Evolutionary conservation across 768 basidiomycete genomes (phyloP).

Genomic region (Crepidotus variabilis): DNA sequence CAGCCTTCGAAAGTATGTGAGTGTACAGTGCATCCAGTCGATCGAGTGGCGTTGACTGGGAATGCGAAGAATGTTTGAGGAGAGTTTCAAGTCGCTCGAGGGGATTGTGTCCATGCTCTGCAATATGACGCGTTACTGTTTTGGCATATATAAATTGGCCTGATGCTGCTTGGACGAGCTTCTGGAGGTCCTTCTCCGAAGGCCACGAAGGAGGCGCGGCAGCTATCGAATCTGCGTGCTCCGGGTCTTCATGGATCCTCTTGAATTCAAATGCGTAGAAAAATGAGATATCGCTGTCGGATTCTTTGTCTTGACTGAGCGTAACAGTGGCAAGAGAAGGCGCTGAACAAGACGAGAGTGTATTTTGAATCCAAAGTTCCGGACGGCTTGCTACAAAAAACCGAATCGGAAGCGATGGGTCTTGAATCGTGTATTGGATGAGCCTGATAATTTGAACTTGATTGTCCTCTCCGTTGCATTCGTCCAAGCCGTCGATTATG

Average conservation of each 20-base stretch:
- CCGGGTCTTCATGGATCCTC: not conserved
- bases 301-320: not conserved
- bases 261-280: not conserved
- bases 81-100: not conserved
- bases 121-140: not conserved
- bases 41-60: not conserved
- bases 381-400: not conserved
- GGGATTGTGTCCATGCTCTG: not conserved
- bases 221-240: not conserved
- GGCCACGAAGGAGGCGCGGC: not conserved
- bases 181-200: not conserved
- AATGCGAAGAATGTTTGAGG: not conserved
- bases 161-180: not conserved
- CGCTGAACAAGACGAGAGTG: not conserved
- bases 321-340: not conserved
- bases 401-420: not conserved
- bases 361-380: not conserved
- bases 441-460: not conserved
- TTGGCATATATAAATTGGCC: not conserved
- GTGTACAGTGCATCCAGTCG: not conserved
- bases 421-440: not conserved
- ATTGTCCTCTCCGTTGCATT: not conserved
- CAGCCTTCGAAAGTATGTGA: not conserved
- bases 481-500: not conserved
- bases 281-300: not conserved